Evolutionary conservation across 2,329 filamentous ascomycete species (phyloP).

Genomic region (Alternaria triticina): DNA sequence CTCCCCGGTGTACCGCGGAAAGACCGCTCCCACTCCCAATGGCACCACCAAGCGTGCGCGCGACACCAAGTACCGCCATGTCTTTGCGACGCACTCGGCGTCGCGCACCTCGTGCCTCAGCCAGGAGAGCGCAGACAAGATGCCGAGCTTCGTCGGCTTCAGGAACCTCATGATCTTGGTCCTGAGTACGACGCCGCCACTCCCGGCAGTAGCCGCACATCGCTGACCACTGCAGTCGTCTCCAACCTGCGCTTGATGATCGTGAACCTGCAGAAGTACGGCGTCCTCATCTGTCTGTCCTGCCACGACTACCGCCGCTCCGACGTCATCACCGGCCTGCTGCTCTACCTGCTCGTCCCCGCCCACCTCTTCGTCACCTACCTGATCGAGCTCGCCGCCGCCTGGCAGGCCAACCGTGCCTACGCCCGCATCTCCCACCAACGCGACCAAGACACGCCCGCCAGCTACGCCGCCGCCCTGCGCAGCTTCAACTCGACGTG

Average conservation of each 20-base stretch:
- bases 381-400: conserved; percentile 83
- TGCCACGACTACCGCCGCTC: conserved; percentile 86
- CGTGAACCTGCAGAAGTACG: conserved; percentile 98
- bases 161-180: conserved; percentile 96
- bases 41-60: conserved; percentile 25
- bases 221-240: conserved; percentile 66
- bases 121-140: conserved; percentile 71
- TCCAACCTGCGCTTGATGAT: conserved; percentile 94
- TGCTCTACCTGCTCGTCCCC: conserved; percentile 86
- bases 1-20: conserved; percentile 34
- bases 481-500: conserved; percentile 75
- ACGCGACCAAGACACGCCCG: conserved; percentile 58
- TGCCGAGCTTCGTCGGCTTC: conserved; percentile 90
- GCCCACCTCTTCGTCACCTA: conserved; percentile 91
- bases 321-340: conserved; percentile 76
- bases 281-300: conserved; percentile 87
- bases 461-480: conserved; percentile 64
- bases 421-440: conserved; percentile 61
- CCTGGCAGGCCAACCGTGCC: conserved; percentile 75
- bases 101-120: conserved; percentile 80
- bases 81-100: conserved; percentile 81
- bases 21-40: conserved; percentile 20
- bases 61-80: conserved; percentile 81
- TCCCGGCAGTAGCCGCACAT: not conserved
- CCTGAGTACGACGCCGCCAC: conserved; percentile 64